phyloP scores from a whole-genome alignment of 192 early-diverging fungal genomes.

The Geranomyces michiganensis region DNA sequence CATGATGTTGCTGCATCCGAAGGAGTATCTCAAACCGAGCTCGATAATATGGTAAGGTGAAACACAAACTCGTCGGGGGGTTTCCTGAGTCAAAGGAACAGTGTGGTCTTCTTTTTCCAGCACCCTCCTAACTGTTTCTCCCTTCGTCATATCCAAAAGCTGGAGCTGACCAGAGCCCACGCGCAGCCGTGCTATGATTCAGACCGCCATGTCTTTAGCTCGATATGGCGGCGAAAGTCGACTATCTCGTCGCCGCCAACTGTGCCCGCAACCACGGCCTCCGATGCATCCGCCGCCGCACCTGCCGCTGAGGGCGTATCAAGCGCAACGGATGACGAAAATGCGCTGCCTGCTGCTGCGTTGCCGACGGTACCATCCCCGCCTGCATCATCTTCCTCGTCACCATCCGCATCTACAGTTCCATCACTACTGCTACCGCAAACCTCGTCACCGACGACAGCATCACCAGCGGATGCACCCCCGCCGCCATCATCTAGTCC shows the following conservation, averaged over 20 bases:
- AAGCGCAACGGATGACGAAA: no score
- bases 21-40: conserved; percentile 11
- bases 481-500: not conserved
- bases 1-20: not conserved
- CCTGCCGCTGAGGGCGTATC: no score
- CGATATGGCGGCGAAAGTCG: conserved; percentile 4
- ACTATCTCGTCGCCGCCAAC: no score
- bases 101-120: no score
- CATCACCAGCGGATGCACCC: not conserved
- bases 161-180: conserved; percentile 17
- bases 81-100: not conserved
- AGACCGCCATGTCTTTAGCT: conserved; percentile 18
- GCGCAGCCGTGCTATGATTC: not conserved
- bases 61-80: no score
- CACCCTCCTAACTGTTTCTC: not conserved
- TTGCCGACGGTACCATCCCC: no score
- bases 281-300: no score
- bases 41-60: conserved; percentile 22
- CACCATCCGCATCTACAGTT: no score
- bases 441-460: not conserved
- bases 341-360: no score
- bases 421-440: not conserved
- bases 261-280: no score
- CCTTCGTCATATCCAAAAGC: not conserved
- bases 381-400: no score